Percentiles rank a stretch among this genome's conserved stretches.
Evolutionary conservation across 192 early-diverging fungal species (phyloP).

Genomic region (Lobosporangium transversale): DNA sequence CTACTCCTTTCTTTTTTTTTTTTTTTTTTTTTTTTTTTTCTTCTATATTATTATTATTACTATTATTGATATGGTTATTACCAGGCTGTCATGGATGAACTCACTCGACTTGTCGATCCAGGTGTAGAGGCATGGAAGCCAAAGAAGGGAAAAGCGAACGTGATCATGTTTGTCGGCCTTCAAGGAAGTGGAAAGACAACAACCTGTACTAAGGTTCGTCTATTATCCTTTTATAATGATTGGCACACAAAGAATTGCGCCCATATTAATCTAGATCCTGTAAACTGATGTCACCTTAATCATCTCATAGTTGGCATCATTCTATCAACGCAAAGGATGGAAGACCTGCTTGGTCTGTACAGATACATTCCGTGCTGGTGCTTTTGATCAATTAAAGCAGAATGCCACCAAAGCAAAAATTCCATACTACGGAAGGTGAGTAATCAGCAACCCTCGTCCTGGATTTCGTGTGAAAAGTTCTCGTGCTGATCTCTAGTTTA

Average conservation of each 20-base stretch:
- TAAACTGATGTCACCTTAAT: not conserved
- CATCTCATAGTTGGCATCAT: conserved; percentile 70
- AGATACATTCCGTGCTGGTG: conserved; percentile 98
- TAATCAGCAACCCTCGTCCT: no score
- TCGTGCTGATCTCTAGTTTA: no score
- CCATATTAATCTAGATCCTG: not conserved
- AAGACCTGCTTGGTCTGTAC: conserved; percentile 93
- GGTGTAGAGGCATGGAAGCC: conserved; percentile 88
- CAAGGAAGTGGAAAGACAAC: conserved; percentile 98
- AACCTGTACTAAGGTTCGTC: conserved; percentile 87
- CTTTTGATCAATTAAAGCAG: conserved; percentile 98
- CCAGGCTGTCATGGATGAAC: conserved; percentile 89
- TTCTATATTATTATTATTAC: not conserved
- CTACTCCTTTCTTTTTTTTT: no score
- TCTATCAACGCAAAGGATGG: conserved; percentile 95
- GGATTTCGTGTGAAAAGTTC: no score
- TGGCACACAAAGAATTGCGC: no score
- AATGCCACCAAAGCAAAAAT: conserved; percentile 98
- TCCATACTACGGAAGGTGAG: conserved; percentile 87
- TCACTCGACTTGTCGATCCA: conserved; percentile 87
- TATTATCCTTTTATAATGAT: not conserved
- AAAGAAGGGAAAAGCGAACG: conserved; percentile 82
- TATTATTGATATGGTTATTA: no score
- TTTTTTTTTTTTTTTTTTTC: no score
- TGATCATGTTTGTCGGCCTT: conserved; percentile 98